A percentile compares a stretch with the other conserved stretches of the same genome.
Conservation (phyloP, 306 rosid species). For the Fragaria ananassa region DNA sequence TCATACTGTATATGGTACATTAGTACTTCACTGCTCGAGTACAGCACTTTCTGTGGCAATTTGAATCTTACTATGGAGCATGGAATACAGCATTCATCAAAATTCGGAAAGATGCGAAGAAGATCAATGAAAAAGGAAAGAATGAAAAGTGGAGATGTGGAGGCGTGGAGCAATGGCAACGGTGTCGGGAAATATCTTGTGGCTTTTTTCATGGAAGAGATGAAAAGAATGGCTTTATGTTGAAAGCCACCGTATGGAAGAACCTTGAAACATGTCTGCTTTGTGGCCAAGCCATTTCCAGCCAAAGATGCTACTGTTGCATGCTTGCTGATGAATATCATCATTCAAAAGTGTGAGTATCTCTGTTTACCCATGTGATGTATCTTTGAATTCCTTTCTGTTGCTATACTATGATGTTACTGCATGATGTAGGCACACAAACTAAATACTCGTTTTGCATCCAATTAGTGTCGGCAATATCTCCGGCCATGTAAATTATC, state of each 20-base stretch:
- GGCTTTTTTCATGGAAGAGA: neutral
- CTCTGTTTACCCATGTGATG: neutral
- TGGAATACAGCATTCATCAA: neutral
- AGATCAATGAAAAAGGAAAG: neutral
- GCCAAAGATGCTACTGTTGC: constrained; percentile 7
- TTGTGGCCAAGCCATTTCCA: constrained; percentile 11
- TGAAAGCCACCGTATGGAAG: constrained; percentile 4
- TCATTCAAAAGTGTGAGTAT: neutral
- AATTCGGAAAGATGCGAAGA: neutral
- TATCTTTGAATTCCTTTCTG: neutral
- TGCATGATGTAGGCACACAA: neutral
- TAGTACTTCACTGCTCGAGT: neutral
- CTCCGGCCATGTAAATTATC: neutral
- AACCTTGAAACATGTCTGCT: constrained; percentile 4
- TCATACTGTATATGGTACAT: neutral
- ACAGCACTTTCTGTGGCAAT: neutral
- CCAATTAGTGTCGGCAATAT: neutral
- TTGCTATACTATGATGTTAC: neutral
- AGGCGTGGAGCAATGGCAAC: neutral
- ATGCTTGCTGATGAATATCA: neutral
- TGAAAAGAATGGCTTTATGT: neutral
- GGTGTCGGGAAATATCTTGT: neutral
- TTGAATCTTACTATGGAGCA: neutral
- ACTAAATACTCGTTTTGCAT: neutral
- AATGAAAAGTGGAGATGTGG: neutral